phyloP scores from a whole-genome alignment of 306 rosid species.

The Rosa chinensis region DNA sequence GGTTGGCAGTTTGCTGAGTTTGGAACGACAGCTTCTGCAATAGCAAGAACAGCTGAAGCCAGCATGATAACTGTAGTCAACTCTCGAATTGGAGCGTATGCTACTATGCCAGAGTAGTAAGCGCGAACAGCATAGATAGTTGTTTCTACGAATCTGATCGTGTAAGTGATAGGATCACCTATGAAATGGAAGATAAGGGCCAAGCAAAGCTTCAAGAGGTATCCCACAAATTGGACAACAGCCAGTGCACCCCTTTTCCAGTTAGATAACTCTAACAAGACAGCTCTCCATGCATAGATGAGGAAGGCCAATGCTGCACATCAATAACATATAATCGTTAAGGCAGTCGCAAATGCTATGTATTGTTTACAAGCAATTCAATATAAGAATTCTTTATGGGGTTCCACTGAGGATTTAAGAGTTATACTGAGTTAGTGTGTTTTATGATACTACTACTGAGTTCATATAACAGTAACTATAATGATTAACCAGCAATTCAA shows the following conservation, averaged over 20 bases:
- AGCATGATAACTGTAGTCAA: constrained; percentile 53
- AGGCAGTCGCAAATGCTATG: background rate
- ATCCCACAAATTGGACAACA: constrained; percentile 51
- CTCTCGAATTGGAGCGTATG: constrained; percentile 71
- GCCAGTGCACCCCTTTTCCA: constrained; percentile 63
- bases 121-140: constrained; percentile 51
- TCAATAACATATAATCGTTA: constrained; percentile 17
- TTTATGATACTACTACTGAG: background rate
- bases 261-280: constrained; percentile 74
- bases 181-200: constrained; percentile 64
- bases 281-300: constrained; percentile 91
- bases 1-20: constrained; percentile 63
- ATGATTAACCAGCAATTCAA: background rate
- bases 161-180: constrained; percentile 74
- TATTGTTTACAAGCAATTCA: background rate
- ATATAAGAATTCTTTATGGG: background rate
- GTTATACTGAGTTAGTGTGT: background rate
- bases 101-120: constrained; percentile 71
- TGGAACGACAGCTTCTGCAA: constrained; percentile 77
- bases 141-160: constrained; percentile 61
- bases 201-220: constrained; percentile 48
- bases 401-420: background rate
- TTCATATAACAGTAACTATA: background rate
- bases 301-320: constrained; percentile 70
- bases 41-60: constrained; percentile 65